Base-by-base conservation (phyloP, 768 basidiomycete species). In the Scleroderma citrinum region DNA sequence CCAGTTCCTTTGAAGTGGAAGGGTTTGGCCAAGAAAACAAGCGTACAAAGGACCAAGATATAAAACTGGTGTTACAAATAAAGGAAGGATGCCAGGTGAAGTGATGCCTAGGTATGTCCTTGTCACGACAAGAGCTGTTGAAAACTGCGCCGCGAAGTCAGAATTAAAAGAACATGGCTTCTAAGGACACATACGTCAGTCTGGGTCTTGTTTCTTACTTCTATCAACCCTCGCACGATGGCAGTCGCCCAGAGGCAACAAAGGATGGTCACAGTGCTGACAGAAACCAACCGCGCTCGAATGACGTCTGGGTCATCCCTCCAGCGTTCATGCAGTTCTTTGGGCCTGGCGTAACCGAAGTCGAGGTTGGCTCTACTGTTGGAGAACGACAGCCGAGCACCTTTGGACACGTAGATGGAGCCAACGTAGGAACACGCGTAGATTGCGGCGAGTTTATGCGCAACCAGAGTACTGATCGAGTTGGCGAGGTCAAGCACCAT, bases 281-380 rank as follows among this genome's bases (percentile, higher is more conserved):
- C 92, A 4, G 87, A 85, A 14, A 73, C 59, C 46, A 96, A 68
- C 19, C 95, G 75, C 5, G 87, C 83, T n/a, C 76, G 74, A 52
- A 98, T 92, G 5, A 95, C 88, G 34, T 76, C 76, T 1, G 92
- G 85, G 59, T 95, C 87, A 61, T 97, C 86, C 53, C 94, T 76
- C 78, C 80, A 83, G 19, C 76, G 70, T 48, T 81, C 79, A 38
- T 73, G 59, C 23, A 48, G 56, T 44, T 69, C 55, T 53, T 65
- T 69, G 43, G 52, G 65, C 40, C 64, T 56, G n/a, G n/a, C n/a
- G n/a, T n/a, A n/a, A 51, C 61, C 65, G 48, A 52, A 62, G 39
- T 56, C 52, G 50, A 53, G 57, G 24, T 47, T 48, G 47, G 49
- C 54, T 48, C 61, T 57, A 41, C 69, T 56, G 26, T 63, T 59